Conservation (phyloP, 2,329 filamentous ascomycete species). For the Aspergillus aculeatinus region DNA sequence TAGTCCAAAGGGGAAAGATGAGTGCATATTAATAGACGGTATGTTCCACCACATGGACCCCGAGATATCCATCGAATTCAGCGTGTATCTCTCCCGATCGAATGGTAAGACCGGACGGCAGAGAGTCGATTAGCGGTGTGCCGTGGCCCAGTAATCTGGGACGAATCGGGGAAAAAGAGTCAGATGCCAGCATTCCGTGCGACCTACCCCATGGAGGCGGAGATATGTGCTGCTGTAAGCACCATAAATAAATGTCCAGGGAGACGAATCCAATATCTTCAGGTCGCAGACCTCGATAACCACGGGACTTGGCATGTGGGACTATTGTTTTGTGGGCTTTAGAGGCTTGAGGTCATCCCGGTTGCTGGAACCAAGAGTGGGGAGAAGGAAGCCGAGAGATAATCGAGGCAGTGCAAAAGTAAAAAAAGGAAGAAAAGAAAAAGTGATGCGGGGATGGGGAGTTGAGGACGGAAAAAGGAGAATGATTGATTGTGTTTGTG, state of each 20-base stretch:
- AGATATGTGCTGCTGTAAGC: not conserved
- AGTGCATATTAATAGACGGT: not conserved
- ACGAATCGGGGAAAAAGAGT: not conserved
- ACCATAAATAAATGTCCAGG: not conserved
- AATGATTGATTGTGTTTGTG: not conserved
- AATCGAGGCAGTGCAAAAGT: not conserved
- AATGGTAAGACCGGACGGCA: not conserved
- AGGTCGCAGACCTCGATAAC: not conserved
- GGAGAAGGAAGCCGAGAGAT: not conserved
- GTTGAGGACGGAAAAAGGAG: not conserved
- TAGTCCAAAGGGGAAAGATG: not conserved
- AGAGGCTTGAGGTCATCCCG: conserved; percentile 14
- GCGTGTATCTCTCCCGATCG: not conserved
- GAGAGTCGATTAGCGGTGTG: not conserved
- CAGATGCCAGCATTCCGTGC: not conserved
- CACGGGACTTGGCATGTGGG: conserved; percentile 14
- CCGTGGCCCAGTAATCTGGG: not conserved
- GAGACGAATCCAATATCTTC: not conserved
- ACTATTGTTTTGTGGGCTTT: conserved; percentile 10
- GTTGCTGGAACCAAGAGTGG: conserved; percentile 17
- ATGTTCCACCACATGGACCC: not conserved
- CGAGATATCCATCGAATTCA: not conserved
- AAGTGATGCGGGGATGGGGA: not conserved
- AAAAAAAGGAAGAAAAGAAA: not conserved
- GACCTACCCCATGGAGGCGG: not conserved